A percentile compares a stretch with the other conserved stretches of the same genome.
phyloP scores from a whole-genome alignment of 1,139 yeast genomes.

The Nakaseomyces bracarensis region DNA sequence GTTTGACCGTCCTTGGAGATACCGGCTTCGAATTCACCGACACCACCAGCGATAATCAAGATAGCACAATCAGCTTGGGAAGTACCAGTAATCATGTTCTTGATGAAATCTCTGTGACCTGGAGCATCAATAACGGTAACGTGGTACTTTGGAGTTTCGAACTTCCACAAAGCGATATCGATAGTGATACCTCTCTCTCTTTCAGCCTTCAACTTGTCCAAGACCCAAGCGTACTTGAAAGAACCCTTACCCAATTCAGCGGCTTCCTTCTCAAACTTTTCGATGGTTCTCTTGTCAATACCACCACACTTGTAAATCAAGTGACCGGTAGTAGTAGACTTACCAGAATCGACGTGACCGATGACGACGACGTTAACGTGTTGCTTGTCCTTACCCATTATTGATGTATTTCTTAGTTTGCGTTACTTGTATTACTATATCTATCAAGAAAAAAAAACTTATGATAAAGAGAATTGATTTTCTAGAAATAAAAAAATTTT shows the following conservation, averaged over 20 bases:
- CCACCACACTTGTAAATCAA: slow-evolving; percentile 92
- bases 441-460: too few species aligned
- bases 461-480: too few species aligned
- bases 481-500: too few species aligned
- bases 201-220: slow-evolving; percentile 95
- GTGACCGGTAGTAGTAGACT: slow-evolving; percentile 98
- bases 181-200: slow-evolving; percentile 97
- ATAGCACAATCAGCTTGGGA: slow-evolving; percentile 97
- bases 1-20: slow-evolving; percentile 99
- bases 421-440: not conserved
- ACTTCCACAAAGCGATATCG: slow-evolving; percentile 91
- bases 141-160: slow-evolving; percentile 91
- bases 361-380: slow-evolving; percentile 98
- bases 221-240: slow-evolving; percentile 97
- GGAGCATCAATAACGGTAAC: slow-evolving; percentile 93
- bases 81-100: slow-evolving; percentile 89
- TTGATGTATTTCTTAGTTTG: slow-evolving; percentile 6
- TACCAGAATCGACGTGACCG: slow-evolving; percentile 99
- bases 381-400: slow-evolving; percentile 76
- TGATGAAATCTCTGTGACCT: slow-evolving; percentile 96
- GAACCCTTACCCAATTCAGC: slow-evolving; percentile 98
- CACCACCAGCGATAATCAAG: slow-evolving; percentile 93
- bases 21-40: slow-evolving; percentile 99
- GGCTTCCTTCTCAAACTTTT: slow-evolving; percentile 98
- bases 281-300: slow-evolving; percentile 94